Evolutionary conservation across 176 grass and related monocot species (phyloP), one percentile per base, ranked within the genome.

Genomic region (Elaeis guineensis): DNA sequence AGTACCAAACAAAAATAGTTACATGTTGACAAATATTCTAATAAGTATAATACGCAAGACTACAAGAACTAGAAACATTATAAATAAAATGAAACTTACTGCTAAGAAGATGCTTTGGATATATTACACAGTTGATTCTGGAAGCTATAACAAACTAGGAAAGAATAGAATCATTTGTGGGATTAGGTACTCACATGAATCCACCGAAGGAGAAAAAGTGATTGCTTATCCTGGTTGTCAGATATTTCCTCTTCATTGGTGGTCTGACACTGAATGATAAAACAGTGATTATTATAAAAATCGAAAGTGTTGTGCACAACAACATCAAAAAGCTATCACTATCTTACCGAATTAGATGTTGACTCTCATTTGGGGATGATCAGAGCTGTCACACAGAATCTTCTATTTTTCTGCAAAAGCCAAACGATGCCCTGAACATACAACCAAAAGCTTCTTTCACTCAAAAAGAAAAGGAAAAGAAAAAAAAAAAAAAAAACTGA

Each of bases 171-270:
- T 56, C 8, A 25, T 29, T 51, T 69, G 35, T 1, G n/a, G 55
- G 24, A 54, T 26, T 58, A 56, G 22, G 50, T 32, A 70, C 62
- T 84, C 72, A 84, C 81, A 65, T 78, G 75, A 52, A 84, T 84
- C 81, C 81, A 84, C 23, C 75, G 75, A 44, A 84, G 81, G 28
- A 75, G 73, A 70, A 84, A 84, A 55, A 84, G 64, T 21, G 81
- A 78, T 58, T 84, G 67, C 58, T 78, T 84, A 64, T 84, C 81
- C 39, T 77, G 81, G 30, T 84, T 78, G 3, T 84, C 75, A 30
- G 78, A 78, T 64, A 84, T 76, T 68, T 84, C 81, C 60, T 84
- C 81, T 74, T 84, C 81, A 50, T 84, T 84, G 69, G 81, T 84
- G 16, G 81, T 84, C 59, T 73, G 71, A 63, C 75, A 78, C 70